Evolutionary conservation across 2,329 filamentous ascomycete species (phyloP), one percentile per base, ranked within the genome.

Genomic region (Madurella mycetomatis): DNA sequence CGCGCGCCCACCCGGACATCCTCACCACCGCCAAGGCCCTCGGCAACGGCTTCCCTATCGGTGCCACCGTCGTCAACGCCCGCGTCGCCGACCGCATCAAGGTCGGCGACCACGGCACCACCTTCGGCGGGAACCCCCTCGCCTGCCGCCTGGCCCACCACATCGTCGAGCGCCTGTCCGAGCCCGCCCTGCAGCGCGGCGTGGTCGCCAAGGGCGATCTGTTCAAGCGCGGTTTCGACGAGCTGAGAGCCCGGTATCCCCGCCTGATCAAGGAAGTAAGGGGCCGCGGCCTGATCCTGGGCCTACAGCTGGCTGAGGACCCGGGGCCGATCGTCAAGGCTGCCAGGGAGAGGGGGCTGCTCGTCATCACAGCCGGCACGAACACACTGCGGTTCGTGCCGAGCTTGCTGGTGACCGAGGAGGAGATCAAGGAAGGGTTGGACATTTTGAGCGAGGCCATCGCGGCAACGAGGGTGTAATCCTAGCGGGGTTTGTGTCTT

Each of bases 31-130:
- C 94, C 54, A 99, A 99, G 76, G 94, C 94, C 1, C 84, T 99
- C 2, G 94, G 94, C 15, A 99, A 99, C 67, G 94, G 94, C 5
- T 92, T 96, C 71, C 94, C 94, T 46, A 92, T 99, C 62, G 94
- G 90, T 48, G 94, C 94, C 7, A 89, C 87, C 4, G 81, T 83
- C 49, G 78, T 81, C 37, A 80, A 75, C 60, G 66, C 66, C 52
- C 75, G 78, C 19, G 88, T 95, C 1, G 85, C 83, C 30, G 80
- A 85, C 49, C 84, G 85, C 65, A 81, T 83, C 63, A 74, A 76
- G 62, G 69, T 80, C 32, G 70, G 92, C 55, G 92, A 96, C 70
- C 92, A 96, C 72, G 92, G 92, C 47, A 96, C 92, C 15, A 96
- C 92, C 0, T 96, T 95, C 65, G 92, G 92, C 53, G 92, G 92